A percentile compares a stretch with the other conserved stretches of the same genome.
These are phyloP conservation scores for Pseudovirgaria hyperparasitica DNA, from an alignment of 2,329 filamentous ascomycete species.

Conservation along the genomic window DNA sequence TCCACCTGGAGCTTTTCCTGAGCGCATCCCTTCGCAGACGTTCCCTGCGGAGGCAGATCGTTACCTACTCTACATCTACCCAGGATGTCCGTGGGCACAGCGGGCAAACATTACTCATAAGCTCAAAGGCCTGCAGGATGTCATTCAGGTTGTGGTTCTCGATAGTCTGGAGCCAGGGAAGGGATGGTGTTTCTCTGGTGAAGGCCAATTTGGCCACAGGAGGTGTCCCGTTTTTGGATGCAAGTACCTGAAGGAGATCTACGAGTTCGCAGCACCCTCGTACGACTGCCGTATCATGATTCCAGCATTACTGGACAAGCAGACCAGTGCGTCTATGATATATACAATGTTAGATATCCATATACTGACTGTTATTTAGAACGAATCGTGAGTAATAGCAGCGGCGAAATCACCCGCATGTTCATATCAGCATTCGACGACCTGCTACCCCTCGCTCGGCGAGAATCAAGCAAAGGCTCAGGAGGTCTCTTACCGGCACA, in stretches of 20 bases:
- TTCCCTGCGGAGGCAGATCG: slow-evolving; percentile 48
- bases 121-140: slow-evolving; percentile 37
- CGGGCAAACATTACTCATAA: slow-evolving; percentile 33
- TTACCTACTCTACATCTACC: slow-evolving; percentile 49
- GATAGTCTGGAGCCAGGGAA: slow-evolving; percentile 18
- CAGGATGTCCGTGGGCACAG: slow-evolving; percentile 52
- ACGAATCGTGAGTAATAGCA: slow-evolving; percentile 23
- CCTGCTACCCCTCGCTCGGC: slow-evolving; percentile 33
- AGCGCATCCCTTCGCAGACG: slow-evolving; percentile 39
- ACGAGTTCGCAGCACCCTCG: slow-evolving; percentile 51
- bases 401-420: slow-evolving; percentile 21
- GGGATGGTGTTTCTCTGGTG: slow-evolving; percentile 19
- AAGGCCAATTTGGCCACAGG: slow-evolving; percentile 13
- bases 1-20: slow-evolving; percentile 42
- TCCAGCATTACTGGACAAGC: slow-evolving; percentile 62
- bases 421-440: slow-evolving; percentile 20
- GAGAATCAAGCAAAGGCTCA: slow-evolving; percentile 36
- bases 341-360: slow-evolving; percentile 4
- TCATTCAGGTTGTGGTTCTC: slow-evolving; percentile 36
- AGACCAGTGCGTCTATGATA: slow-evolving; percentile 21
- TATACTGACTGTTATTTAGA: slow-evolving; percentile 5
- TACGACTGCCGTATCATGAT: slow-evolving; percentile 56
- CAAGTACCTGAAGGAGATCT: slow-evolving; percentile 46
- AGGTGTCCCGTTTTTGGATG: slow-evolving; percentile 18
- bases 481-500: slow-evolving; percentile 56